These are phyloP conservation scores for Flaveria sonorensis DNA, from an alignment of 129 eudicot species.

Conservation along the genomic window DNA sequence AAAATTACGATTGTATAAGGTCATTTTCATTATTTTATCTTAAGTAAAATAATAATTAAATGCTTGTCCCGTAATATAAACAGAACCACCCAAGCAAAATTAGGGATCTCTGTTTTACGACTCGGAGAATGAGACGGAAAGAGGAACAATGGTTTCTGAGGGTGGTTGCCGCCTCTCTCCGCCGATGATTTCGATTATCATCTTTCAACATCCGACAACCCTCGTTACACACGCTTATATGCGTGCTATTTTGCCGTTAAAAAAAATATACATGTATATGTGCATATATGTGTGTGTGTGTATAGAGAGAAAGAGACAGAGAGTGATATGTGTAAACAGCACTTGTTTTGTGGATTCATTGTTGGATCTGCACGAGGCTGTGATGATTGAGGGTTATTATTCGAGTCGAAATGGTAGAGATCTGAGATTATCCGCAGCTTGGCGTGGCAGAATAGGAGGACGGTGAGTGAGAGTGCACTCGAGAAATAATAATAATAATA, in stretches of 20 bases:
- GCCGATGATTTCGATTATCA: slow-evolving; percentile 20
- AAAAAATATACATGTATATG: background rate
- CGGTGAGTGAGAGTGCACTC: slow-evolving; percentile 4
- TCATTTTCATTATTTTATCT: too few relatives aligned
- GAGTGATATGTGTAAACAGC: background rate
- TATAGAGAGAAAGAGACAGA: slow-evolving; percentile 11
- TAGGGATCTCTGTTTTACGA: slow-evolving; percentile 27
- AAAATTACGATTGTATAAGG: too few relatives aligned
- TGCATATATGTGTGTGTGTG: background rate
- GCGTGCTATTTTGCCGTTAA: too few relatives aligned
- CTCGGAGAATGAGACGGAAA: slow-evolving; percentile 31
- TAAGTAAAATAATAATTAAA: too few relatives aligned
- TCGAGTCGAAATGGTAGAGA: slow-evolving; percentile 28
- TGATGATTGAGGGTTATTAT: slow-evolving; percentile 28
- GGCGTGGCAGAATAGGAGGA: slow-evolving; percentile 40
- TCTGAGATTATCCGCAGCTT: slow-evolving; percentile 36
- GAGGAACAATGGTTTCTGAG: slow-evolving; percentile 35
- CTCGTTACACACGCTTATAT: slow-evolving; percentile 1
- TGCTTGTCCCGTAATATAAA: slow-evolving; percentile 4
- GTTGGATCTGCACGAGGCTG: slow-evolving; percentile 22
- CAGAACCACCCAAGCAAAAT: background rate
- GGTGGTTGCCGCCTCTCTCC: slow-evolving; percentile 33
- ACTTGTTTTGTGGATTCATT: too few relatives aligned
- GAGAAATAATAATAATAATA: too few relatives aligned
- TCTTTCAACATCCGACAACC: slow-evolving; percentile 21